A percentile compares a stretch with the other conserved stretches of the same genome.
Conservation (phyloP, 164 flowering plant genomes). For the Euptelea pleiosperma region DNA sequence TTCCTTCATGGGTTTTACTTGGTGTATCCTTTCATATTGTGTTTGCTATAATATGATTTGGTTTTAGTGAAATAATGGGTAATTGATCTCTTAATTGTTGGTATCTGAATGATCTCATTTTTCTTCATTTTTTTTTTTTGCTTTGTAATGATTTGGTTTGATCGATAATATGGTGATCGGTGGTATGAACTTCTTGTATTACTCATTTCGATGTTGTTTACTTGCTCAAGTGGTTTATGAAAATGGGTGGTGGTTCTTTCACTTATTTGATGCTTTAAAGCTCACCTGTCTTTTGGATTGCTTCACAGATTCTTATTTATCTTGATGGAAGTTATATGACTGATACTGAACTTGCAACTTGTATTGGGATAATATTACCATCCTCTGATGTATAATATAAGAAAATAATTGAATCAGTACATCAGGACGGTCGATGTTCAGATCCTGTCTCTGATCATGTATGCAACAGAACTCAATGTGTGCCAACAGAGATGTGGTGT, state of each 20-base stretch:
- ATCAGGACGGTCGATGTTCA: no score
- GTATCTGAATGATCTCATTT: neutral
- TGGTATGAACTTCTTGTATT: neutral
- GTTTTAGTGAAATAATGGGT: neutral
- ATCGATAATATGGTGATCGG: neutral
- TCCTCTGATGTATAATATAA: no score
- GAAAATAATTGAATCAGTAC: no score
- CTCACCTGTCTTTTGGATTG: no score
- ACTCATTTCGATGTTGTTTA: neutral
- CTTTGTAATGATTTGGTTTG: neutral
- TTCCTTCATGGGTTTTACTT: conserved; percentile 83
- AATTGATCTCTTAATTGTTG: neutral
- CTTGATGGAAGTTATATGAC: neutral
- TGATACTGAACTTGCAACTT: no score
- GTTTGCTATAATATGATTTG: neutral
- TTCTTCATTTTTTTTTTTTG: neutral
- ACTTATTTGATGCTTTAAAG: no score
- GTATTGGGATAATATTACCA: no score
- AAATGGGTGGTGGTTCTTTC: neutral
- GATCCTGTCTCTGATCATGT: no score
- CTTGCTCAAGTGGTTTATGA: neutral
- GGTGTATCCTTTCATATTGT: conserved; percentile 79
- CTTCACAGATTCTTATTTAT: neutral
- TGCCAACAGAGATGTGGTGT: no score
- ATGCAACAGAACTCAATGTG: no score